Percentiles rank a stretch among this genome's conserved stretches.
phyloP scores from a whole-genome alignment of 2,329 filamentous ascomycete species.

The Arthroderma sp. region DNA sequence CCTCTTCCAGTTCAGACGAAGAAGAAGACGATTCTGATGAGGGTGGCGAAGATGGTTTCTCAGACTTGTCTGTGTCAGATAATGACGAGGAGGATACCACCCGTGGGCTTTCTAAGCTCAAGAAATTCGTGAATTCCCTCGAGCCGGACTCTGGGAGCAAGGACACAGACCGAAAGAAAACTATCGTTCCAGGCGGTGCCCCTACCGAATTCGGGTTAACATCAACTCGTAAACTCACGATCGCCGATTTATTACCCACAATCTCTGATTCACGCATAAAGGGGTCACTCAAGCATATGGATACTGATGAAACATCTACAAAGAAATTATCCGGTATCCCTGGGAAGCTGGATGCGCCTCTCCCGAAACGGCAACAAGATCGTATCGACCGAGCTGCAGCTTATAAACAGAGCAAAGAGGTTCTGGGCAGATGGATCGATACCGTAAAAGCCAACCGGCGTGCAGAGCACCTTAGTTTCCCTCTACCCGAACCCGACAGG shows the following conservation, averaged over 20 bases:
- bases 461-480: slow-evolving; percentile 82
- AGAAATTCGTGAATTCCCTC: slow-evolving; percentile 57
- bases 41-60: slow-evolving; percentile 34
- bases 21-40: slow-evolving; percentile 32
- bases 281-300: slow-evolving; percentile 63
- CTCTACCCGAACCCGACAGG: slow-evolving; percentile 59
- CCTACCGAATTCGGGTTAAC: slow-evolving; percentile 47
- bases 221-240: slow-evolving; percentile 53
- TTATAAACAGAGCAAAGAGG: slow-evolving; percentile 83
- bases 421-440: slow-evolving; percentile 79
- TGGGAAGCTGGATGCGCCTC: slow-evolving; percentile 66
- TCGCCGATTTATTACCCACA: slow-evolving; percentile 61
- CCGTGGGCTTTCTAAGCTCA: slow-evolving; percentile 48
- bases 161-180: slow-evolving; percentile 18
- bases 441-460: slow-evolving; percentile 89
- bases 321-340: slow-evolving; percentile 42
- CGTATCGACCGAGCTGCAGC: slow-evolving; percentile 68
- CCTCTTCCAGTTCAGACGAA: slow-evolving; percentile 34
- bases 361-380: slow-evolving; percentile 77
- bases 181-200: slow-evolving; percentile 47
- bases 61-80: slow-evolving; percentile 36
- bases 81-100: slow-evolving; percentile 35
- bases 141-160: slow-evolving; percentile 28
- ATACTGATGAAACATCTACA: slow-evolving; percentile 18
- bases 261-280: slow-evolving; percentile 63